These are phyloP conservation scores for Monosporascus ibericus DNA, from an alignment of 2,329 filamentous ascomycete genomes.

Conservation along the genomic window DNA sequence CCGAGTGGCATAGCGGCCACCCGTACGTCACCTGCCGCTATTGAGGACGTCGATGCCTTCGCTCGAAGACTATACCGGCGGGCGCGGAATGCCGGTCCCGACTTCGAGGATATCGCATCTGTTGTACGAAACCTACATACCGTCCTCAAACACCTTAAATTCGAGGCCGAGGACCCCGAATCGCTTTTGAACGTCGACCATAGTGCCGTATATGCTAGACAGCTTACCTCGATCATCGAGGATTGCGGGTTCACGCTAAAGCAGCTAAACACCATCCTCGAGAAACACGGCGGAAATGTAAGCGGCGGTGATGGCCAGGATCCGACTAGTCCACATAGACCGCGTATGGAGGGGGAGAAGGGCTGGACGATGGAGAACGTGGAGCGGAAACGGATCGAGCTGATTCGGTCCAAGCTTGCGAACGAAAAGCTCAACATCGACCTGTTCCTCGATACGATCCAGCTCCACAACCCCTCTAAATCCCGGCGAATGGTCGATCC, in stretches of 20 bases:
- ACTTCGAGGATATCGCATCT: constrained; percentile 43
- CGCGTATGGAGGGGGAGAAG: constrained; percentile 25
- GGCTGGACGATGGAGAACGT: constrained; percentile 28
- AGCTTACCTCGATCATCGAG: constrained; percentile 46
- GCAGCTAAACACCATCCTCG: constrained; percentile 47
- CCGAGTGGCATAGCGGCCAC: constrained; percentile 3
- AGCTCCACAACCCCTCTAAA: constrained; percentile 42
- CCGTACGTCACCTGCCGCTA: constrained; percentile 31
- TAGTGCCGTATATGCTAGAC: constrained; percentile 38
- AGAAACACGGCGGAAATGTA: constrained; percentile 32
- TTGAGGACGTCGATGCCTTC: constrained; percentile 50
- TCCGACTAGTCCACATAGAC: constrained; percentile 15
- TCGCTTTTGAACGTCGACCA: constrained; percentile 44
- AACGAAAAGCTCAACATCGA: constrained; percentile 48
- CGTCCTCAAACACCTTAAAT: constrained; percentile 50
- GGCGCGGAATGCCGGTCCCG: constrained; percentile 40
- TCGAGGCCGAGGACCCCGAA: constrained; percentile 50
- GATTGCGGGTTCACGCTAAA: constrained; percentile 50
- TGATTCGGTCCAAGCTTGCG: constrained; percentile 40
- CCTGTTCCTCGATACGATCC: constrained; percentile 51
- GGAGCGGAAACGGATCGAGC: constrained; percentile 33
- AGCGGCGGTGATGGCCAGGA: constrained; percentile 15
- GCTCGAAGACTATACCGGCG: constrained; percentile 50
- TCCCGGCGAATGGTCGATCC: constrained; percentile 28
- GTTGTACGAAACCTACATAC: constrained; percentile 49